Evolutionary conservation across 371 early-diverging fungal genomes (phyloP).

Genomic region (Zychaea mexicana): DNA sequence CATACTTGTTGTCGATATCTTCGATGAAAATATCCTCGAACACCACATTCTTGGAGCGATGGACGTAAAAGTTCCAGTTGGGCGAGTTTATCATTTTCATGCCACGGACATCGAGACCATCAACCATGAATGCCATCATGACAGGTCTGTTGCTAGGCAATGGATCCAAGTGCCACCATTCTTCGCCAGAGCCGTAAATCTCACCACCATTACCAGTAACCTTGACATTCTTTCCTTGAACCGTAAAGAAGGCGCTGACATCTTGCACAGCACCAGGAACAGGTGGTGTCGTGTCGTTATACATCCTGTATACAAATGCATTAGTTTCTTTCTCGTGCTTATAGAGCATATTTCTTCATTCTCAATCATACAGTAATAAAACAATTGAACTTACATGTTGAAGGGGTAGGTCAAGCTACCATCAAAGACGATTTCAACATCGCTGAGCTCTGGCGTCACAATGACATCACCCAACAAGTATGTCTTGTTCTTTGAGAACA

Average conservation of each 20-base stretch:
- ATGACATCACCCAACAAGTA: constrained; percentile 14
- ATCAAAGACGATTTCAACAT: constrained; percentile 14
- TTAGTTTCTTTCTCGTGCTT: not conserved
- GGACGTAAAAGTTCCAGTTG: constrained; percentile 23
- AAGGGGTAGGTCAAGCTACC: constrained; percentile 12
- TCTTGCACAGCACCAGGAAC: constrained; percentile 15
- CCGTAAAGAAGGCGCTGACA: constrained; percentile 17
- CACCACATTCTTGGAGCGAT: constrained; percentile 17
- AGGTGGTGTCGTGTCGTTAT: constrained; percentile 15
- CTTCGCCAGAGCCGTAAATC: constrained; percentile 15
- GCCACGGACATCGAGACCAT: constrained; percentile 10
- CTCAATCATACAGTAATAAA: not conserved
- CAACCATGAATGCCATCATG: constrained; percentile 22
- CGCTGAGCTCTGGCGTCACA: constrained; percentile 8
- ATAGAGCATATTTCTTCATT: not conserved
- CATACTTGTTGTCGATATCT: constrained; percentile 10
- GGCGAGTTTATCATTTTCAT: constrained; percentile 17
- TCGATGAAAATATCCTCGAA: constrained; percentile 21
- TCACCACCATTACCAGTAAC: constrained; percentile 19
- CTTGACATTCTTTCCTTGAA: constrained; percentile 18
- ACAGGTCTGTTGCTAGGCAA: constrained; percentile 21
- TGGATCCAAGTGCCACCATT: constrained; percentile 20
- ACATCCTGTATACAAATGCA: not conserved
- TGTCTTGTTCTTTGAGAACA: constrained; percentile 8
- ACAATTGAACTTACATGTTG: constrained; percentile 7